These are phyloP conservation scores for Neonectria hederae DNA, from an alignment of 2,329 filamentous ascomycete genomes.

Conservation along the genomic window DNA sequence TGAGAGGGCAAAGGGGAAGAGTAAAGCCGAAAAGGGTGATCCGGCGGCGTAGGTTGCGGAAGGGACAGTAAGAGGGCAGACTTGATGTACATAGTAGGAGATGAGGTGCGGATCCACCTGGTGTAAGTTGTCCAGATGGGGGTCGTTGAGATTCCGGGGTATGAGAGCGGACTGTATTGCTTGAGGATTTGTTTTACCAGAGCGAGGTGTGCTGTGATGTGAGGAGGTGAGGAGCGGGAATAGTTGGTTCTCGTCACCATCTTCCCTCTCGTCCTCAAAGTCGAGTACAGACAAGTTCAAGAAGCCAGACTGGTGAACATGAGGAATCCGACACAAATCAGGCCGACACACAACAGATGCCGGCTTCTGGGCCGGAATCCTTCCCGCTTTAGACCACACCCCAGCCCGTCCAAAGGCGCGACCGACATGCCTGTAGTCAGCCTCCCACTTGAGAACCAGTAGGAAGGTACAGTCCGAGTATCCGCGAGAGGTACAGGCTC, in stretches of 20 bases:
- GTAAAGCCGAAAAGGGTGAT: slow-evolving; percentile 34
- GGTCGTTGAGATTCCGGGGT: slow-evolving; percentile 2
- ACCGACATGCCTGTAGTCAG: slow-evolving; percentile 39
- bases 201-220: not conserved
- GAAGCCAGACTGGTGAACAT: slow-evolving; percentile 3
- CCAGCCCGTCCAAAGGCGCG: slow-evolving; percentile 44
- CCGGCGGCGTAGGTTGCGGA: slow-evolving; percentile 17
- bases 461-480: slow-evolving; percentile 26
- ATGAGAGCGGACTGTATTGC: not conserved
- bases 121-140: not conserved
- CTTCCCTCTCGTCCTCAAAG: not conserved
- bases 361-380: not conserved
- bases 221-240: not conserved
- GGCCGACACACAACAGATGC: not conserved
- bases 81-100: slow-evolving; percentile 33
- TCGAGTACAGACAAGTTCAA: slow-evolving; percentile 3
- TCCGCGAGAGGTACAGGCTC: slow-evolving; percentile 31
- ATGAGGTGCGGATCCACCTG: slow-evolving; percentile 25
- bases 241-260: not conserved
- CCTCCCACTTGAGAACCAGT: slow-evolving; percentile 41
- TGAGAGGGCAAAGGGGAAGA: slow-evolving; percentile 34
- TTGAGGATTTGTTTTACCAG: not conserved
- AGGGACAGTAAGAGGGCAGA: slow-evolving; percentile 38
- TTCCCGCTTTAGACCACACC: slow-evolving; percentile 40
- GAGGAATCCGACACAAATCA: not conserved